Percentiles rank a stretch among this genome's conserved stretches.
Conservation (phyloP, 2,329 filamentous ascomycete genomes). For the Verticillium albo-atrum region DNA sequence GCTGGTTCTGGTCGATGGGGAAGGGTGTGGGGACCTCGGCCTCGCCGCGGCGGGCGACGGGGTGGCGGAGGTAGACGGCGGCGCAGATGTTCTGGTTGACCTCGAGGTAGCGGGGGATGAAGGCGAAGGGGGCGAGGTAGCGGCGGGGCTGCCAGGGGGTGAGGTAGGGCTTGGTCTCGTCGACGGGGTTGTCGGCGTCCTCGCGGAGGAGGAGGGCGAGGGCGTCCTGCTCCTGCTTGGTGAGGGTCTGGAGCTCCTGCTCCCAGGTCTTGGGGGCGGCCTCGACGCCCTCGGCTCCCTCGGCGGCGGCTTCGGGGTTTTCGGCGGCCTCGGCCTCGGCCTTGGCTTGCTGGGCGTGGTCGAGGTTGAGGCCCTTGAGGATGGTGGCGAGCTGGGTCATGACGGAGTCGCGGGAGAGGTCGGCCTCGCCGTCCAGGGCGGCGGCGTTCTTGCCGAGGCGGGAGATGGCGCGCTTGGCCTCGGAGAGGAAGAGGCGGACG, state of each 20-base stretch:
- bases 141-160: conserved; percentile 86
- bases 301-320: conserved; percentile 1
- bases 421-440: conserved; percentile 28
- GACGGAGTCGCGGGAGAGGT: conserved; percentile 34
- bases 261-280: conserved; percentile 5
- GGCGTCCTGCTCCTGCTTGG: conserved; percentile 46
- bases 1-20: conserved; percentile 61
- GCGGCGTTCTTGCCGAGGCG: conserved; percentile 34
- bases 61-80: conserved; percentile 91
- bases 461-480: conserved; percentile 59
- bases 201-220: conserved; percentile 55
- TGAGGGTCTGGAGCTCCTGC: conserved; percentile 22
- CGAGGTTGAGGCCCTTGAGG: conserved; percentile 40
- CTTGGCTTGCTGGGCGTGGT: conserved; percentile 21
- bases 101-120: conserved; percentile 92
- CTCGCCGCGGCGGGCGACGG: conserved; percentile 76
- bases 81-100: conserved; percentile 97
- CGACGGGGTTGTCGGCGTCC: conserved; percentile 71
- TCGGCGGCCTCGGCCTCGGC: conserved; percentile 5
- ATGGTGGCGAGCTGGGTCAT: conserved; percentile 51
- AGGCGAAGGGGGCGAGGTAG: conserved; percentile 89
- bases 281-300: background rate
- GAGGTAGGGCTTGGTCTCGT: conserved; percentile 74
- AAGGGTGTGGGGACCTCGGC: conserved; percentile 87
- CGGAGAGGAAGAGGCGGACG: conserved; percentile 66